Evolutionary conservation across 805 yeast species (phyloP), one percentile per base, ranked within the genome.

Genomic region (Metschnikowia anglica): DNA sequence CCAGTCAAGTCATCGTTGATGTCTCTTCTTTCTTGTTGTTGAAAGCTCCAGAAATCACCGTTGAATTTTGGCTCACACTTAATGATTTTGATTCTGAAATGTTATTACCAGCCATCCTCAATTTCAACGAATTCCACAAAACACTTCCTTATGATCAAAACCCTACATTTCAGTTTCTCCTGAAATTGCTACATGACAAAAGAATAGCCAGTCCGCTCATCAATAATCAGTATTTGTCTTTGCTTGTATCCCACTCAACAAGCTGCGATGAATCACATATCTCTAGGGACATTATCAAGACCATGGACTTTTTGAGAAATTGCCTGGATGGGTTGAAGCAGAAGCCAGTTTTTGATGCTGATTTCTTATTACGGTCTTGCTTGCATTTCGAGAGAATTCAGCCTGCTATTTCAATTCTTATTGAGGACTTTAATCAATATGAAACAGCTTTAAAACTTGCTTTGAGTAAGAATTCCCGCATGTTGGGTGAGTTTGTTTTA

Each of bases 371-470:
- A 24, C 70, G 97, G 42, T 59, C 89, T 23, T 85, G 95, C 53
- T 70, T 85, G 37, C 76, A 74, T 43, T 74, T 76, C 55, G 61
- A 76, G 9, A 80, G 78, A 45, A 68, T 73, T 37, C 78, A 78
- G 46, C 76, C 90, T 1, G 89, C 96, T 0, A 80, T 88, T 8
- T 74, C 77, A 44, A 74, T 93, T n/a, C 80, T 85, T 53, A 77
- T 93, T 1, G 69, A 77, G 38, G 72, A 68, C 43, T 63, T 88
- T 62, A 78, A 74, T 3, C 71, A 85, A 34, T 86, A 74, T 56
- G 95, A 88, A 47, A 89, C 86, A 41, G 97, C 98, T 0, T 79
- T 90, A 26, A 72, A 73, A 37, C 60, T 93, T 42, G 91, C 97
- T 0, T 66, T 93, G 34, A 73, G 77, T 3, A 65, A 79, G 47